Conservation (phyloP, 352 stramenopile species). For the Phytophthora gonapodyides region DNA sequence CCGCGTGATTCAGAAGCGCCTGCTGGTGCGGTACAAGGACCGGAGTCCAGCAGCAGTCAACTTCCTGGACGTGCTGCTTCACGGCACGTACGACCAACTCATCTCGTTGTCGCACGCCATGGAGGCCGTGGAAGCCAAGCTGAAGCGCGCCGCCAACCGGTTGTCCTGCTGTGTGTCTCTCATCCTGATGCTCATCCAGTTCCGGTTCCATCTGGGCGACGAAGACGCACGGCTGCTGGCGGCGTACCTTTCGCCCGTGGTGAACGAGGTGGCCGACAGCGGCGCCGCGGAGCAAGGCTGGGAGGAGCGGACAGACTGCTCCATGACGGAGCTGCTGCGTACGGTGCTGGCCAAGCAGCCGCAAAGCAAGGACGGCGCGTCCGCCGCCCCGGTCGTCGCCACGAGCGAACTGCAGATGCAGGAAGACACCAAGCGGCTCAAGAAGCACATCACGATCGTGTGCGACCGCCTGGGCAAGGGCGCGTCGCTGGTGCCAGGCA, state of each 20-base stretch:
- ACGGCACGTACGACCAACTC: constrained; percentile 88
- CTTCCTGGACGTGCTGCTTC: constrained; percentile 82
- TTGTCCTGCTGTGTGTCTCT: constrained; percentile 79
- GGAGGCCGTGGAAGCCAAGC: constrained; percentile 57
- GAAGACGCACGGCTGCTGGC: constrained; percentile 65
- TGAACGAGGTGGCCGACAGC: constrained; percentile 46
- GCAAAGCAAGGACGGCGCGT: constrained; percentile 40
- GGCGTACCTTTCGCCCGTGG: constrained; percentile 68
- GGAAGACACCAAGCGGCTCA: constrained; percentile 85
- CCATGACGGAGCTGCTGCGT: constrained; percentile 86
- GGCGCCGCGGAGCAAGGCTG: constrained; percentile 69
- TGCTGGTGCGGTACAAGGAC: constrained; percentile 92
- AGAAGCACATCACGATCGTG: constrained; percentile 92
- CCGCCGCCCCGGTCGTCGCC: constrained; percentile 22
- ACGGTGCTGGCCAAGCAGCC: constrained; percentile 74
- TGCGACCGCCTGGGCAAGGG: constrained; percentile 89
- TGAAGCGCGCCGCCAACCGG: constrained; percentile 60
- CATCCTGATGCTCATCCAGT: constrained; percentile 81
- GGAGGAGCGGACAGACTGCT: constrained; percentile 85
- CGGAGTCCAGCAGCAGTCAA: constrained; percentile 80
- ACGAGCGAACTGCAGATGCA: constrained; percentile 65
- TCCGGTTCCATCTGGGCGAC: constrained; percentile 78
- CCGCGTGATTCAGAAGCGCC: constrained; percentile 89
- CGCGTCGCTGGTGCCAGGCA: constrained; percentile 44
- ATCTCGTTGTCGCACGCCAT: constrained; percentile 74